Evolutionary conservation across 2,329 filamentous ascomycete genomes (phyloP).

Genomic region (Meredithiella fracta): DNA sequence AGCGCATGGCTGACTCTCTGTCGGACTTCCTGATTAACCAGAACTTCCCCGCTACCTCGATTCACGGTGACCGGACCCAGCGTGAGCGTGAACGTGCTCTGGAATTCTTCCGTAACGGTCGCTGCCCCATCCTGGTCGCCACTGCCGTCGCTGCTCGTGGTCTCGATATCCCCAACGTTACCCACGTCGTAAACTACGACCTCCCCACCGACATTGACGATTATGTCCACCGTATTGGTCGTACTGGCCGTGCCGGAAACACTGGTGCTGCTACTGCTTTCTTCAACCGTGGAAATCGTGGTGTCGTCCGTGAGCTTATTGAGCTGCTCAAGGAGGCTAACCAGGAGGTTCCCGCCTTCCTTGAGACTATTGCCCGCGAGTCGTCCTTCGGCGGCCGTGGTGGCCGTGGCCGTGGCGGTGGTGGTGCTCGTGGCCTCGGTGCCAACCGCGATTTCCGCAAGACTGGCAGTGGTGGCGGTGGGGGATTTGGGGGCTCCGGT

Average conservation of each 20-base stretch:
- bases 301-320: slow-evolving; percentile 87
- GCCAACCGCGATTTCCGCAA: slow-evolving; percentile 82
- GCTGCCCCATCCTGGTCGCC: slow-evolving; percentile 90
- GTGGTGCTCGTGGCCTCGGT: slow-evolving; percentile 49
- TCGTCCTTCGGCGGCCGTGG: slow-evolving; percentile 61
- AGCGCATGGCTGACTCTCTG: slow-evolving; percentile 96
- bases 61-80: slow-evolving; percentile 96
- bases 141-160: slow-evolving; percentile 87
- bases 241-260: slow-evolving; percentile 98
- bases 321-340: slow-evolving; percentile 98
- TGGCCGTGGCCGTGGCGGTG: slow-evolving; percentile 48
- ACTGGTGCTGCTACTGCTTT: slow-evolving; percentile 96
- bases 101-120: slow-evolving; percentile 91
- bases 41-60: slow-evolving; percentile 93
- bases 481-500: no score
- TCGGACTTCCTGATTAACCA: slow-evolving; percentile 99
- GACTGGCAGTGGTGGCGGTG: slow-evolving; percentile 44
- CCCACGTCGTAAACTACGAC: slow-evolving; percentile 97
- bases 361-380: slow-evolving; percentile 95
- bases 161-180: slow-evolving; percentile 91
- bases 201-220: slow-evolving; percentile 97
- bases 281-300: slow-evolving; percentile 99
- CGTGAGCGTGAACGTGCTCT: slow-evolving; percentile 95
- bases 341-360: slow-evolving; percentile 84
- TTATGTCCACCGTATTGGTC: slow-evolving; percentile 97